phyloP scores from a whole-genome alignment of 192 early-diverging fungal genomes.

The Funneliformis mosseae region DNA sequence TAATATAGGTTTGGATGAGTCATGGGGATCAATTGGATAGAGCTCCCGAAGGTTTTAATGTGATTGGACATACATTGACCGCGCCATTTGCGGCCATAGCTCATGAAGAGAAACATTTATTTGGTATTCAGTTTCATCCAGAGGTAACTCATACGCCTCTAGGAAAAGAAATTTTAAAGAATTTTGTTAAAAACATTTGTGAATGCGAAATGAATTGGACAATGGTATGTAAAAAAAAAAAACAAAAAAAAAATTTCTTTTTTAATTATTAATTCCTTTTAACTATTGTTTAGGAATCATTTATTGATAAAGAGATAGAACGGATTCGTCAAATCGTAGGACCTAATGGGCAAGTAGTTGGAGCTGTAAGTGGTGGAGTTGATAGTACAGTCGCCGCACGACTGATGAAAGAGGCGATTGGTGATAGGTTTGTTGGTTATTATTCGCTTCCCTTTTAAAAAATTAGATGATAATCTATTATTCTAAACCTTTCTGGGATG shows the following conservation, averaged over 20 bases:
- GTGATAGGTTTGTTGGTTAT: constrained; percentile 63
- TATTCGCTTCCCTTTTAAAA: too few relatives aligned
- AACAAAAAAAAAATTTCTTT: background rate
- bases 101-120: constrained; percentile 78
- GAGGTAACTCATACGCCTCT: constrained; percentile 97
- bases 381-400: constrained; percentile 96
- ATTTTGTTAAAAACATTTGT: constrained; percentile 95
- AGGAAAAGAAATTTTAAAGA: constrained; percentile 80
- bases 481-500: too few relatives aligned
- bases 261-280: background rate
- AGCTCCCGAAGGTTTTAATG: constrained; percentile 78
- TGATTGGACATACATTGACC: constrained; percentile 85
- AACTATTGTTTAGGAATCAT: constrained; percentile 52
- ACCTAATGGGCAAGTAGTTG: constrained; percentile 89
- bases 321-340: constrained; percentile 92
- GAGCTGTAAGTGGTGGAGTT: constrained; percentile 96
- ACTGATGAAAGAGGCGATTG: constrained; percentile 97
- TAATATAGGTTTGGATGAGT: constrained; percentile 89
- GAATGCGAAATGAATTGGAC: constrained; percentile 86
- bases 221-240: constrained; percentile 62
- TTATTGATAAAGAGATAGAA: constrained; percentile 97
- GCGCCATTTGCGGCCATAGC: constrained; percentile 90
- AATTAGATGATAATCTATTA: background rate
- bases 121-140: constrained; percentile 99
- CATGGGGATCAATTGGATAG: constrained; percentile 94